phyloP scores from a whole-genome alignment of 805 yeast species.

The Nakazawaea molendinolei region DNA sequence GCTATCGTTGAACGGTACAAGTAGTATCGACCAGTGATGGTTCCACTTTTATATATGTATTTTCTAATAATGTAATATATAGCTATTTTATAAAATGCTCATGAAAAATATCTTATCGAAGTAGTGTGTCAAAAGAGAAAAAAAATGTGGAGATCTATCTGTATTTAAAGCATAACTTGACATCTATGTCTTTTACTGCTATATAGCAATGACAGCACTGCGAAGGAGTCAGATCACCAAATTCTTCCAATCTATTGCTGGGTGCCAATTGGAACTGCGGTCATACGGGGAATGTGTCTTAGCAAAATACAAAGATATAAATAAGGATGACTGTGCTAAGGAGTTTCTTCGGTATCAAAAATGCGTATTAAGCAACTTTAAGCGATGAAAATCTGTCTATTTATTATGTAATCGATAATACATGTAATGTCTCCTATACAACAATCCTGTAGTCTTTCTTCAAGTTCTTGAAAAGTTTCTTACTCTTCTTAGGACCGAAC shows the following conservation, averaged over 20 bases:
- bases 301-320: conserved; percentile 39
- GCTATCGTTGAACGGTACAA: too few relatives aligned
- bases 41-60: too few relatives aligned
- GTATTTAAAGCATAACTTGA: too few relatives aligned
- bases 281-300: conserved; percentile 53
- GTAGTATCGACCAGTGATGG: too few relatives aligned
- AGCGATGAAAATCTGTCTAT: neutral
- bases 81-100: too few relatives aligned
- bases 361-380: conserved; percentile 36
- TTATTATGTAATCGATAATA: neutral
- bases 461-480: conserved; percentile 32
- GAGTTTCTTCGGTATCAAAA: conserved; percentile 44
- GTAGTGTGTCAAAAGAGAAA: too few relatives aligned
- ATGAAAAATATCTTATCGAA: too few relatives aligned
- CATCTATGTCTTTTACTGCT: too few relatives aligned
- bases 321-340: conserved; percentile 43
- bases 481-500: conserved; percentile 23
- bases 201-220: neutral
- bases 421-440: neutral
- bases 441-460: conserved; percentile 18
- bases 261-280: conserved; percentile 2
- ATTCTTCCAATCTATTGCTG: conserved; percentile 5
- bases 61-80: too few relatives aligned
- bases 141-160: too few relatives aligned
- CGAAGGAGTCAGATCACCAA: conserved; percentile 3